phyloP scores from a whole-genome alignment of 306 rosid species.

The Calophaca sinica region DNA sequence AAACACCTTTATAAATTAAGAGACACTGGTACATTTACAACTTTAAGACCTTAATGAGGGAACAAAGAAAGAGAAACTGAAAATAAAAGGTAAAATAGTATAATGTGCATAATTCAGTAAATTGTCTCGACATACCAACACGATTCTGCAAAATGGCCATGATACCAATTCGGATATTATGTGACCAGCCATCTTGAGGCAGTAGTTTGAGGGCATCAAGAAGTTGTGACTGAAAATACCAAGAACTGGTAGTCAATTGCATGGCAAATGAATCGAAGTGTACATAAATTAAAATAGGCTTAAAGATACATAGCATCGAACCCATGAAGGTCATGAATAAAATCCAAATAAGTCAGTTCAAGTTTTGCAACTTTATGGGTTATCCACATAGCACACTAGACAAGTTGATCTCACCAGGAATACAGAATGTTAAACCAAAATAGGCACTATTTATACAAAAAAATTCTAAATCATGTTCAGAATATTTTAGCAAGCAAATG shows the following conservation, averaged over 20 bases:
- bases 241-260: conserved; percentile 41
- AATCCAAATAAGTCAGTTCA: conserved; percentile 27
- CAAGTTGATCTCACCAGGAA: conserved; percentile 12
- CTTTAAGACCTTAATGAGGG: conserved; percentile 33
- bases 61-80: conserved; percentile 4
- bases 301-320: not conserved
- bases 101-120: conserved; percentile 20
- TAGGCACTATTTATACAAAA: conserved; percentile 38
- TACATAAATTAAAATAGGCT: conserved; percentile 27
- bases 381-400: conserved; percentile 16
- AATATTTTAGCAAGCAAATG: conserved; percentile 7
- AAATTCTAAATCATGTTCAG: not conserved
- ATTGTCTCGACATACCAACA: conserved; percentile 70
- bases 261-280: conserved; percentile 32
- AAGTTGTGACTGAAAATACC: conserved; percentile 60
- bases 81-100: conserved; percentile 28
- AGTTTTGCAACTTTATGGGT: not conserved
- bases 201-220: conserved; percentile 58
- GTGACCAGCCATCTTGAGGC: conserved; percentile 64
- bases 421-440: conserved; percentile 27
- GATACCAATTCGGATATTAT: conserved; percentile 69
- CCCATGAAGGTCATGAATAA: conserved; percentile 20
- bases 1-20: conserved; percentile 38
- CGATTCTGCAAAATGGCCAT: conserved; percentile 86
- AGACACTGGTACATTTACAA: conserved; percentile 30